Conservation (phyloP, 2,329 filamentous ascomycete genomes). For the Colletotrichum cereale region DNA sequence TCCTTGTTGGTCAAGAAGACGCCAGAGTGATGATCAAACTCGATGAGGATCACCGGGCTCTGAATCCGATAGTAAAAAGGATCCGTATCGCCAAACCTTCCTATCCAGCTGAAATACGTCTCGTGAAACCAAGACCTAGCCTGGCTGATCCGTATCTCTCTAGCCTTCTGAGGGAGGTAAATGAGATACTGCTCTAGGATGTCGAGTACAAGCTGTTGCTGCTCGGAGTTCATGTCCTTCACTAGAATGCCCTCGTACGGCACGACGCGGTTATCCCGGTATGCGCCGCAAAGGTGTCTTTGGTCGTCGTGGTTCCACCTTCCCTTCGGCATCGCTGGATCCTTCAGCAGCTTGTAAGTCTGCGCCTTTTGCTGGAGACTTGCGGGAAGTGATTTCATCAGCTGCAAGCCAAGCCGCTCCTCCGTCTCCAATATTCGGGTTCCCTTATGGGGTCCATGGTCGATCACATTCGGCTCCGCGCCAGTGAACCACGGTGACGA, state of each 20-base stretch:
- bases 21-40: constrained; percentile 85
- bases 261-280: constrained; percentile 81
- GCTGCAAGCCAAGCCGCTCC: constrained; percentile 71
- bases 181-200: constrained; percentile 76
- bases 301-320: constrained; percentile 88
- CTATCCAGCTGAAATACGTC: constrained; percentile 86
- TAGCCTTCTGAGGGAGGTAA: constrained; percentile 72
- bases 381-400: constrained; percentile 74
- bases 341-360: constrained; percentile 70
- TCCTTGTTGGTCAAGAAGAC: constrained; percentile 81
- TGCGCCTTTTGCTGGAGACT: constrained; percentile 64
- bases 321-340: constrained; percentile 74
- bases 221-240: constrained; percentile 57
- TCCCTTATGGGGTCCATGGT: constrained; percentile 71
- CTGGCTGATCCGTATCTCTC: constrained; percentile 66
- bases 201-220: constrained; percentile 66
- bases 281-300: constrained; percentile 81
- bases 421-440: constrained; percentile 76
- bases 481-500: constrained; percentile 83
- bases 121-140: constrained; percentile 70
- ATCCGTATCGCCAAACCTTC: constrained; percentile 73
- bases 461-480: constrained; percentile 82
- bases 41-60: constrained; percentile 78
- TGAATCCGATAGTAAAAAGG: constrained; percentile 85
- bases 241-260: constrained; percentile 78